phyloP scores from a whole-genome alignment of 1,284 basidiomycete genomes.

The Athelia psychrophila region DNA sequence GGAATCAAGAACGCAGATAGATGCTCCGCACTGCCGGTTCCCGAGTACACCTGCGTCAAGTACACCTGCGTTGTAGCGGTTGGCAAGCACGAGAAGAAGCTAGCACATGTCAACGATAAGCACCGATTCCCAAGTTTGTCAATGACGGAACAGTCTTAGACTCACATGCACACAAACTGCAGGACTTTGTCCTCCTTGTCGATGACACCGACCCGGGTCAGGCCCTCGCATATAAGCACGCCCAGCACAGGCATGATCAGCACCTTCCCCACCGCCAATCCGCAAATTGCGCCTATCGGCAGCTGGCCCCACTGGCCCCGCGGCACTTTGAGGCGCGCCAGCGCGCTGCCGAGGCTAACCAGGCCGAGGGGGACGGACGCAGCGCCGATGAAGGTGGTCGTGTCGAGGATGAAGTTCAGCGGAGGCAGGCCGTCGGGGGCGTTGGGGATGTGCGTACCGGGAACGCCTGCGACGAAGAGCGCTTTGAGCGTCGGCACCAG shows the following conservation, averaged over 20 bases:
- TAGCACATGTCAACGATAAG: constrained; percentile 17
- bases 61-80: constrained; percentile 63
- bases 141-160: constrained; percentile 12
- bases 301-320: constrained; percentile 47
- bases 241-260: constrained; percentile 70
- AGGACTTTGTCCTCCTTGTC: constrained; percentile 56
- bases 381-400: constrained; percentile 65
- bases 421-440: constrained; percentile 79
- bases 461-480: constrained; percentile 54
- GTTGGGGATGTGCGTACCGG: constrained; percentile 48
- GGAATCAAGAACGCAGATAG: constrained; percentile 64
- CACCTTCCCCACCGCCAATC: constrained; percentile 62
- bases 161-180: constrained; percentile 70
- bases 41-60: constrained; percentile 65
- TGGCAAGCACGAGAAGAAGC: constrained; percentile 64
- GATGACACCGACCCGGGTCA: constrained; percentile 50
- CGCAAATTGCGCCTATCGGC: constrained; percentile 64
- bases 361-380: constrained; percentile 74
- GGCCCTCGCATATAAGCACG: constrained; percentile 54
- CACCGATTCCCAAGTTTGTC: not conserved
- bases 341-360: constrained; percentile 70
- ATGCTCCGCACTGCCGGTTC: constrained; percentile 60
- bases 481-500: constrained; percentile 69
- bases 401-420: constrained; percentile 64
- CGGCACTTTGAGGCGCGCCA: constrained; percentile 65